Base-by-base conservation (phyloP, 2,329 filamentous ascomycete species). In the Fusarium cicatricum region DNA sequence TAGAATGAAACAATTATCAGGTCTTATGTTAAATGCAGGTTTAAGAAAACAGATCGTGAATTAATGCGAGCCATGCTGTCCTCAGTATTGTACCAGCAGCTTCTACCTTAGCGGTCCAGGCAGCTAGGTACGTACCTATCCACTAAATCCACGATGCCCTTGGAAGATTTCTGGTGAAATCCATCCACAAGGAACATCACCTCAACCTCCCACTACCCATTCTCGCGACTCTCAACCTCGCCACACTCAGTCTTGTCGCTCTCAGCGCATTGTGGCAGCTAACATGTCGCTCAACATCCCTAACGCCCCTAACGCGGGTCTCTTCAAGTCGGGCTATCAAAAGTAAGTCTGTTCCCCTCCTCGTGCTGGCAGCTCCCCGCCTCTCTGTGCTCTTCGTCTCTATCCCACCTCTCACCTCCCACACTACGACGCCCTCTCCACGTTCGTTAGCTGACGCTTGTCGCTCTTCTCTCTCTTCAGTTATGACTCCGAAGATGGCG, bases 401-500 rank as follows among this genome's bases (percentile, higher is more conserved):
- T 33, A 56, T 50, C 34, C 26, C 48, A 19, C 37, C 15, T 32
- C 45, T 34, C 56, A 17, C 42, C 55, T 28, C n/a, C n/a, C n/a
- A n/a, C n/a, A n/a, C n/a, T 43, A 16, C 44, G 29, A 45, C 16
- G 12, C n/a, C 37, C 12, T 44, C 31, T 8, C 16, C 31, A 14
- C 23, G 7, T 17, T n/a, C 34, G 28, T 15, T 9, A 15, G 14
- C 56, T 61, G 19, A 54, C 15, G 17, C 33, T 37, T 12, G n/a
- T 26, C 2, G 43, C n/a, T 23, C 39, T 48, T 43, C 15, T 49
- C 38, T 17, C 37, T 26, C 48, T 47, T 44, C 34, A 98, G 96
- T 85, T 97, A 99, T 81, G 94, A 98, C 75, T 89, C 94, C 58
- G 96, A 99, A 87, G 95, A 99, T 90, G 95, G 95, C 75, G 96